phyloP scores from a whole-genome alignment of 2,329 filamentous ascomycete species.

The Verticillium nubilum region DNA sequence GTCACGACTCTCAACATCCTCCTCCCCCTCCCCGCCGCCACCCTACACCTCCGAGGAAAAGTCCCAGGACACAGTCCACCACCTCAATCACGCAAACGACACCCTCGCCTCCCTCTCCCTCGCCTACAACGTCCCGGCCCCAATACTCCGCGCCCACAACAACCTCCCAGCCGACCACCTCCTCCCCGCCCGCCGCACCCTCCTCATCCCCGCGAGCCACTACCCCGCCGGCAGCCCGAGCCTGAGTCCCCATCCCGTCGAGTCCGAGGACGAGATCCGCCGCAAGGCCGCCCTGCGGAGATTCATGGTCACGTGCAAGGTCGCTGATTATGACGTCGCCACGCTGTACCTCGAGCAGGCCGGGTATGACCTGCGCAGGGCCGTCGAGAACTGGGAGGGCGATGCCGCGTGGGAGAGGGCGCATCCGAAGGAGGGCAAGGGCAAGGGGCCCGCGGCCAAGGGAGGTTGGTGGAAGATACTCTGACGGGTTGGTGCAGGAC shows the following conservation, averaged over 20 bases:
- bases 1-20: conserved; percentile 42
- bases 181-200: conserved; percentile 60
- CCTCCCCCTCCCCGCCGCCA: conserved; percentile 18
- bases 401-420: conserved; percentile 70
- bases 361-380: conserved; percentile 59
- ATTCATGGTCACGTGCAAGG: conserved; percentile 77
- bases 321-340: conserved; percentile 70
- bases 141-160: conserved; percentile 60
- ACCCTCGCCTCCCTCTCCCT: conserved; percentile 63
- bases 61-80: conserved; percentile 63
- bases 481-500: too few species aligned
- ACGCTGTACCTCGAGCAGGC: conserved; percentile 68
- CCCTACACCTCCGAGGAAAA: conserved; percentile 23
- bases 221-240: conserved; percentile 61
- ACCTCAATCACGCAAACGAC: conserved; percentile 65
- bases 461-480: neutral
- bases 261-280: conserved; percentile 68
- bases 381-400: conserved; percentile 58
- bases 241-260: conserved; percentile 64
- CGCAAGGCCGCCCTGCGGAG: conserved; percentile 65
- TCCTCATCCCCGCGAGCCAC: conserved; percentile 66
- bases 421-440: neutral
- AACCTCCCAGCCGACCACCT: conserved; percentile 67
- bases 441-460: neutral
- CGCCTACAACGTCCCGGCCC: conserved; percentile 62